phyloP scores from a whole-genome alignment of 2,329 filamentous ascomycete genomes.

The Juglanconis sp. region DNA sequence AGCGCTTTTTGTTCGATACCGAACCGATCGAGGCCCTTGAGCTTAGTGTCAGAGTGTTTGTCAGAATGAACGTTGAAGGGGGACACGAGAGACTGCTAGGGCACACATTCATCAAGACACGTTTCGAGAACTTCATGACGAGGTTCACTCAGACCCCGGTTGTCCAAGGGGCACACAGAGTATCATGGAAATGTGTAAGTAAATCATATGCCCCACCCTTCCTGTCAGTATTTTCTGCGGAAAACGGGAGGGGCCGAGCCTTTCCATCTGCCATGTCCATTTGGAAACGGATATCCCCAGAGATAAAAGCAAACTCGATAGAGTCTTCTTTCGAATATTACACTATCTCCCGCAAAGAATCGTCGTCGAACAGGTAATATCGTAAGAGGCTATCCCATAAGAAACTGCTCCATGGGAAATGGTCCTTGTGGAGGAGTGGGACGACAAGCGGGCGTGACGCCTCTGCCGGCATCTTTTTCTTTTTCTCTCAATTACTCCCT shows the following conservation, averaged over 20 bases:
- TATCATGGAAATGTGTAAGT: constrained; percentile 14
- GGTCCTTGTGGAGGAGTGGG: too few species aligned
- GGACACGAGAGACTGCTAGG: background rate
- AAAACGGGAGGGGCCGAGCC: background rate
- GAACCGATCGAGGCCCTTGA: background rate
- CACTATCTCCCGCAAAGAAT: too few species aligned
- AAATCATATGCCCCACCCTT: too few species aligned
- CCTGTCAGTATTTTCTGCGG: background rate
- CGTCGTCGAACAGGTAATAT: too few species aligned
- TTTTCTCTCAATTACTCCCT: too few species aligned
- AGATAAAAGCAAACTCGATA: too few species aligned
- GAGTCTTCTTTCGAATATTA: too few species aligned
- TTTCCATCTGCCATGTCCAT: background rate
- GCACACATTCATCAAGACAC: background rate
- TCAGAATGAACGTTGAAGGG: background rate
- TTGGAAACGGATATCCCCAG: too few species aligned
- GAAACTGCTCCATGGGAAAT: too few species aligned
- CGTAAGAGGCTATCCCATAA: too few species aligned
- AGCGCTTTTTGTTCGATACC: constrained; percentile 5
- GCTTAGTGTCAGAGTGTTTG: background rate
- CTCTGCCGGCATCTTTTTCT: too few species aligned
- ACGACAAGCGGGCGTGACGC: too few species aligned
- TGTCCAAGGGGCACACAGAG: background rate
- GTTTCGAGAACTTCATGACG: background rate
- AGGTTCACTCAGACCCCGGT: background rate